Base-by-base conservation (phyloP, 345 rosid species). In the Passiflora organensis region DNA sequence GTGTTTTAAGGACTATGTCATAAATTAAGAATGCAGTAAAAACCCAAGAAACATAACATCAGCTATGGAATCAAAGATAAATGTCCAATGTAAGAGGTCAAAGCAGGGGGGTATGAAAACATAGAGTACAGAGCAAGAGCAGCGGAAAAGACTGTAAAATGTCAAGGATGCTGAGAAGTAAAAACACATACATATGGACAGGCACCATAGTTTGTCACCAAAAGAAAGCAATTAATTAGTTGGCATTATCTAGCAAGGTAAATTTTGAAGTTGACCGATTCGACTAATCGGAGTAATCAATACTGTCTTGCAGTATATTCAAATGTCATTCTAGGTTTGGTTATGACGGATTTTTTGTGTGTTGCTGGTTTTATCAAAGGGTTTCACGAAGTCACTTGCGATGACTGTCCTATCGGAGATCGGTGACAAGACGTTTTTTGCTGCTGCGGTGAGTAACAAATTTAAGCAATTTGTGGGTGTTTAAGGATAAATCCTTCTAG, bases 371-470 rank as follows among this genome's bases (percentile, higher is more conserved):
- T 55, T 53, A 32, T 54, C 63, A 15, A 69, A 93, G 96, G 99
- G 95, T 20, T 93, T 89, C 68, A 79, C 94, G 48, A 93, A 93
- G 83, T 93, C 99, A 8, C 81, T 93, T 24, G 99, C 94, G 49
- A 86, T 93, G 94, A 93, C 99, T 16, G 83, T 93, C 57, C 76
- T 89, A 0, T 93, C 99, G 13, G 96, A 93, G 83, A 93, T 93
- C 65, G 99, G 99, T 22, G 99, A 93, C 77, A 93, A 89, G 83
- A 93, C 99, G 32, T 93, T 93, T 56, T 82, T 93, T 65, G 99
- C 99, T 23, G 99, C 99, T 14, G 96, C 99, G 65, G 99, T 89
- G 52, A 71, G 34, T 28, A 28, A 8, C n/a, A 18, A 1, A 4
- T 16, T 18, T 8, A 5, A n/a, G n/a, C n/a, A n/a, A n/a, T 28